Percentiles rank a stretch among this genome's conserved stretches.
These are phyloP conservation scores for Ogataea salicorniae DNA, from an alignment of 805 yeast species.

Conservation along the genomic window DNA sequence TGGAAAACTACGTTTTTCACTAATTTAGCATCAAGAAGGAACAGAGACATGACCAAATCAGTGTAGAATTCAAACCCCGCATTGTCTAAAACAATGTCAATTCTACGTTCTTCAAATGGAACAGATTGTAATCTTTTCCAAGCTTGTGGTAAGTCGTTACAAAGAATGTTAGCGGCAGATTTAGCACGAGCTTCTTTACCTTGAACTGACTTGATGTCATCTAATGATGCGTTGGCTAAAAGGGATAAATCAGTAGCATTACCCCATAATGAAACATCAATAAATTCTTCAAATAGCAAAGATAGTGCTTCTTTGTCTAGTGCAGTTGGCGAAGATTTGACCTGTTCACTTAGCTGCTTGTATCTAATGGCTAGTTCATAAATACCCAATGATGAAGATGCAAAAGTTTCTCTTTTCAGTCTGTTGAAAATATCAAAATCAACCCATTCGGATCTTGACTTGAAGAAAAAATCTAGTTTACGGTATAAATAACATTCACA, in stretches of 20 bases:
- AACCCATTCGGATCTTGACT: constrained; percentile 38
- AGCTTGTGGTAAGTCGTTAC: constrained; percentile 66
- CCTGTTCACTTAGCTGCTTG: constrained; percentile 35
- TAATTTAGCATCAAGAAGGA: constrained; percentile 66
- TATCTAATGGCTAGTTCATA: constrained; percentile 71
- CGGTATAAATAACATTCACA: constrained; percentile 85
- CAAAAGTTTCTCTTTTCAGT: constrained; percentile 70
- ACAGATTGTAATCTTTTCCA: constrained; percentile 46
- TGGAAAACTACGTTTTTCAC: constrained; percentile 67
- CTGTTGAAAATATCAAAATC: constrained; percentile 68
- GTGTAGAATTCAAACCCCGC: constrained; percentile 94
- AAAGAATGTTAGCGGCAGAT: constrained; percentile 72
- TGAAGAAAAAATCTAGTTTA: constrained; percentile 43
- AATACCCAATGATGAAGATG: constrained; percentile 71
- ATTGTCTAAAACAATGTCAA: constrained; percentile 86
- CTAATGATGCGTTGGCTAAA: constrained; percentile 80
- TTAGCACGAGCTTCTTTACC: constrained; percentile 82
- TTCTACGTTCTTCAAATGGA: constrained; percentile 37
- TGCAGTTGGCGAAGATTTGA: constrained; percentile 8
- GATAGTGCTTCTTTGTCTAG: constrained; percentile 39
- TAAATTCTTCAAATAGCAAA: constrained; percentile 71
- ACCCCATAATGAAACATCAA: constrained; percentile 94
- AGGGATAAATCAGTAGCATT: constrained; percentile 94
- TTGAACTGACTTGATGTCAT: constrained; percentile 86
- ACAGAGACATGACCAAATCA: constrained; percentile 64